Evolutionary conservation across 768 basidiomycete genomes (phyloP), one percentile per base, ranked within the genome.

Genomic region (Nidularia pulvinata): DNA sequence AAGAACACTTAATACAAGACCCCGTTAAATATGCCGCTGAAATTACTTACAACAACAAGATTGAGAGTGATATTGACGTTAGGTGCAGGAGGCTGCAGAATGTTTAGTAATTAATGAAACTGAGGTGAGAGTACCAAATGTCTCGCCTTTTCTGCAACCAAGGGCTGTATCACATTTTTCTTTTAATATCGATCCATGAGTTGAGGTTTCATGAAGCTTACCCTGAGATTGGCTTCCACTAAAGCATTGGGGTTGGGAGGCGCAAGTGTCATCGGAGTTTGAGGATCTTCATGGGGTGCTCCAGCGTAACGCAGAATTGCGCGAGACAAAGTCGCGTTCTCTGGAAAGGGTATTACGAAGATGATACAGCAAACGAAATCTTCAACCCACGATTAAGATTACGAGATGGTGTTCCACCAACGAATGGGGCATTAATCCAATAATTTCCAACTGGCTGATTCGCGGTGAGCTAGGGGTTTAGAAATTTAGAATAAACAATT

Each of bases 361-460:
- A n/a, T n/a, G n/a, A n/a, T n/a, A n/a, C n/a, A n/a, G n/a, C n/a
- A n/a, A n/a, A 4, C 46, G 35, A 25, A 19, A 6, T 50, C 9
- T 37, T 44, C 2, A 33, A 55, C 65, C 37, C 36, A 62, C 61
- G 64, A 37, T 64, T 60, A 10, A 55, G 47, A 46, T 68, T 65
- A 45, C 49, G 54, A 11, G 61, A 30, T 14, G 62, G 65, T 25
- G 53, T 49, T 7, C 65, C 67, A 34, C 61, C 63, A 11, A 57
- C 52, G 58, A 61, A 67, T n/a, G 54, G 62, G 36, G 60, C 64
- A 57, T 64, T 70, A 54, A 75, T 65, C 64, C 74, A 77, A 60
- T 78, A 79, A 60, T 78, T 79, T 9, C 47, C 70, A 3, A 76
- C 62, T 5, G 69, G 60, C 55, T 76, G 74, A 54, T 74, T 65